Evolutionary conservation across 2,329 filamentous ascomycete species (phyloP).

Genomic region (Sporothrix euskadiensis): DNA sequence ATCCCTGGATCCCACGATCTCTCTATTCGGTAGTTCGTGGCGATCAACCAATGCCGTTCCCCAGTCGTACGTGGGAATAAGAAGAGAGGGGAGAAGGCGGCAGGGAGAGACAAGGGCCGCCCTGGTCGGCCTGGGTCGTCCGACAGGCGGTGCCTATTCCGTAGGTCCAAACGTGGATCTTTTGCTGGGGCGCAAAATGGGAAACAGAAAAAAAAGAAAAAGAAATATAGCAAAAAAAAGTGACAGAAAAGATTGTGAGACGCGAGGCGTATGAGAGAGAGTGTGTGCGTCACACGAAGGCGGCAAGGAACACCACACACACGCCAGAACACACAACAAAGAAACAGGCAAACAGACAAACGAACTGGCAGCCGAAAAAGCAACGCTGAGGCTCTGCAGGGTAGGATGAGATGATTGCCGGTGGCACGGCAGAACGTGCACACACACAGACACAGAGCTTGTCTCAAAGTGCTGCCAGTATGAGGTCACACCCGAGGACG

Average conservation of each 20-base stretch:
- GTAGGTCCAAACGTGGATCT: background rate
- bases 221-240: background rate
- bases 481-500: background rate
- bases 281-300: background rate
- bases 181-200: background rate
- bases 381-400: slow-evolving; percentile 1
- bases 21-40: background rate
- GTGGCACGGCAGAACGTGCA: background rate
- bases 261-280: background rate
- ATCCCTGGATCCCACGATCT: background rate
- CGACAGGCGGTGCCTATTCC: background rate
- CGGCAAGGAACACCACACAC: background rate
- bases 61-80: background rate
- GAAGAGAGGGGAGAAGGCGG: background rate
- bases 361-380: background rate
- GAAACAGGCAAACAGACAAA: background rate
- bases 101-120: slow-evolving; percentile 2
- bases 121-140: slow-evolving; percentile 7
- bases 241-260: background rate
- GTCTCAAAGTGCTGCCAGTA: background rate
- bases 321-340: background rate
- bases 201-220: background rate
- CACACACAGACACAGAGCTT: background rate
- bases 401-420: background rate
- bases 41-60: background rate